These are phyloP conservation scores for Geotrichum reessii DNA, from an alignment of 1,139 yeast genomes.

Conservation along the genomic window DNA sequence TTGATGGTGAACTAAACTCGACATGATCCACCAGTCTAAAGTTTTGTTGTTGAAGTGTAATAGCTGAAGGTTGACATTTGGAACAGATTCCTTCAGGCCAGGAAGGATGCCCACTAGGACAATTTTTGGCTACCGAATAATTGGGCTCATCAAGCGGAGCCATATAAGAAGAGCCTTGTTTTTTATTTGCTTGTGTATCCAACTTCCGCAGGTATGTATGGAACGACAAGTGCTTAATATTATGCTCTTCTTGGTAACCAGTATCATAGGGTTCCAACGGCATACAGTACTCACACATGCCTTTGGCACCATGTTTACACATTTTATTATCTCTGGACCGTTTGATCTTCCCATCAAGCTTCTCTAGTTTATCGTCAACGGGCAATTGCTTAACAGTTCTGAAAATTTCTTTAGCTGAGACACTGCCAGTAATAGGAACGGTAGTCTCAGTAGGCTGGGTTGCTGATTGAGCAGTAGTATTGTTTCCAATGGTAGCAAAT, in stretches of 20 bases:
- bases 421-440: constrained; percentile 11
- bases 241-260: constrained; percentile 64
- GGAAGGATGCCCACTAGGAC: constrained; percentile 80
- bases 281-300: constrained; percentile 97
- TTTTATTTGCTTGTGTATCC: constrained; percentile 62
- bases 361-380: constrained; percentile 65
- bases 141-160: constrained; percentile 74
- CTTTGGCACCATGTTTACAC: constrained; percentile 86
- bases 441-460: constrained; percentile 19
- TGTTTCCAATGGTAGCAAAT: constrained; percentile 47
- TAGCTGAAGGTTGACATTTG: constrained; percentile 95
- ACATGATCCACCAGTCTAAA: constrained; percentile 98
- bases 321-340: constrained; percentile 52
- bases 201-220: constrained; percentile 76
- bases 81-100: constrained; percentile 95
- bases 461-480: not conserved
- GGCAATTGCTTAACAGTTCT: constrained; percentile 38
- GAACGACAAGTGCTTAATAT: constrained; percentile 82
- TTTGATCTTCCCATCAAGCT: constrained; percentile 63
- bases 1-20: constrained; percentile 69
- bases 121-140: constrained; percentile 56
- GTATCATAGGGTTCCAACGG: constrained; percentile 95
- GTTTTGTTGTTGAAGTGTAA: constrained; percentile 81
- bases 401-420: constrained; percentile 23
- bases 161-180: constrained; percentile 61